phyloP scores from a whole-genome alignment of 768 basidiomycete species.

The Pluteus cervinus region DNA sequence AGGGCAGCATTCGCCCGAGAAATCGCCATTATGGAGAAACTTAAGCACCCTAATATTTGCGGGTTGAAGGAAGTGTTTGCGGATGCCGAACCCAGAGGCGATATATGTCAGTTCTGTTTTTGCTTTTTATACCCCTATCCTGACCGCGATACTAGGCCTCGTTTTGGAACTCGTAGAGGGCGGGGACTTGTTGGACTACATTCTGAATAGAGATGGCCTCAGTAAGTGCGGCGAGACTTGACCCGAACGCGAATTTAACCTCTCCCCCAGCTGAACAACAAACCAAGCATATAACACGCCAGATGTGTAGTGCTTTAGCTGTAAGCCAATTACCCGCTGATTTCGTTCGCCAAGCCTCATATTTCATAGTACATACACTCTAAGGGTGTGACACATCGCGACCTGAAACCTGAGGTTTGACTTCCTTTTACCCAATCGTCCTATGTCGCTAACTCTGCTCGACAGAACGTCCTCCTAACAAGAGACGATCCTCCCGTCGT shows the following conservation, averaged over 20 bases:
- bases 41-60: constrained; percentile 82
- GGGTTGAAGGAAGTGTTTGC: constrained; percentile 72
- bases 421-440: constrained; percentile 10
- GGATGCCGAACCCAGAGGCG: constrained; percentile 51
- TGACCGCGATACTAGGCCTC: constrained; percentile 42
- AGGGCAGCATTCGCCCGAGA: constrained; percentile 57
- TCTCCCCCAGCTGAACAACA: constrained; percentile 40
- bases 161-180: constrained; percentile 85
- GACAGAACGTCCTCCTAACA: constrained; percentile 86
- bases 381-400: constrained; percentile 83
- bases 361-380: constrained; percentile 54
- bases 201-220: constrained; percentile 54
- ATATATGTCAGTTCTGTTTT: constrained; percentile 44
- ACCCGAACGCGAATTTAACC: constrained; percentile 4
- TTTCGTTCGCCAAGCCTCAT: constrained; percentile 4
- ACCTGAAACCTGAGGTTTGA: constrained; percentile 80
- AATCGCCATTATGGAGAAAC: constrained; percentile 69
- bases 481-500: constrained; percentile 57
- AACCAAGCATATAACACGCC: constrained; percentile 66
- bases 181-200: constrained; percentile 83
- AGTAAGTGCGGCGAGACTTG: constrained; percentile 32
- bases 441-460: constrained; percentile 1
- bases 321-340: constrained; percentile 29
- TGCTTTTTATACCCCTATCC: constrained; percentile 9
- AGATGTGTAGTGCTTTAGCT: constrained; percentile 76